phyloP scores from a whole-genome alignment of 768 basidiomycete species.

The Lentinula detonsa region DNA sequence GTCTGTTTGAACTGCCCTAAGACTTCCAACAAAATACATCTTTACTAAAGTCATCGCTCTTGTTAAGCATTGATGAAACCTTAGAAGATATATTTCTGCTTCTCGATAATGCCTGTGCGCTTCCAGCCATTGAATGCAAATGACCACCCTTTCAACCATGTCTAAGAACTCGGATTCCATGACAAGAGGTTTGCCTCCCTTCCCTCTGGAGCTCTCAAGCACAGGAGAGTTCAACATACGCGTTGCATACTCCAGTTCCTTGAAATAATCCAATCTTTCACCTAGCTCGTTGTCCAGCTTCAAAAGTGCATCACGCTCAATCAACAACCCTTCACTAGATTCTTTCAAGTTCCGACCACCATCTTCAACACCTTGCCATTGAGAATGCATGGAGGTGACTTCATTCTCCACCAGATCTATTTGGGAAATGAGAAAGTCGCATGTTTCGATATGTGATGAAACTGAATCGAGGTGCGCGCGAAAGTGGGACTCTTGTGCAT shows the following conservation, averaged over 20 bases:
- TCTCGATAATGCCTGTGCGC: slow-evolving; percentile 86
- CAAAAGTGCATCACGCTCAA: slow-evolving; percentile 84
- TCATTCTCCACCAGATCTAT: slow-evolving; percentile 71
- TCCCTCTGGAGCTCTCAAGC: background rate
- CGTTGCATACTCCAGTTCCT: slow-evolving; percentile 89
- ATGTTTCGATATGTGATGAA: slow-evolving; percentile 68
- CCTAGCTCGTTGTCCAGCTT: slow-evolving; percentile 81
- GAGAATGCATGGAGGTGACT: slow-evolving; percentile 77
- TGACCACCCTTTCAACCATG: slow-evolving; percentile 94
- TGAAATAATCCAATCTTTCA: slow-evolving; percentile 83
- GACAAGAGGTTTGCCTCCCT: slow-evolving; percentile 75
- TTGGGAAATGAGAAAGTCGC: slow-evolving; percentile 65
- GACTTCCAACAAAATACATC: slow-evolving; percentile 89
- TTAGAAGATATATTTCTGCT: slow-evolving; percentile 89
- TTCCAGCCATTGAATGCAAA: slow-evolving; percentile 88
- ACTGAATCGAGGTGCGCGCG: slow-evolving; percentile 77
- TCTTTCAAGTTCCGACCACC: slow-evolving; percentile 87
- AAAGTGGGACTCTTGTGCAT: slow-evolving; percentile 92
- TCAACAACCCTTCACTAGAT: slow-evolving; percentile 83
- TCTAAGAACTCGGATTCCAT: slow-evolving; percentile 88
- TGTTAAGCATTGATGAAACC: slow-evolving; percentile 98
- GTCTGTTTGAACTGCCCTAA: slow-evolving; percentile 75
- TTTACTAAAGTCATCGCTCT: slow-evolving; percentile 97
- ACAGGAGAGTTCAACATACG: slow-evolving; percentile 86
- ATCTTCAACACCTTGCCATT: slow-evolving; percentile 86